Evolutionary conservation across 208 protist species (phyloP).

Genomic region (Crithidia brevicula): DNA sequence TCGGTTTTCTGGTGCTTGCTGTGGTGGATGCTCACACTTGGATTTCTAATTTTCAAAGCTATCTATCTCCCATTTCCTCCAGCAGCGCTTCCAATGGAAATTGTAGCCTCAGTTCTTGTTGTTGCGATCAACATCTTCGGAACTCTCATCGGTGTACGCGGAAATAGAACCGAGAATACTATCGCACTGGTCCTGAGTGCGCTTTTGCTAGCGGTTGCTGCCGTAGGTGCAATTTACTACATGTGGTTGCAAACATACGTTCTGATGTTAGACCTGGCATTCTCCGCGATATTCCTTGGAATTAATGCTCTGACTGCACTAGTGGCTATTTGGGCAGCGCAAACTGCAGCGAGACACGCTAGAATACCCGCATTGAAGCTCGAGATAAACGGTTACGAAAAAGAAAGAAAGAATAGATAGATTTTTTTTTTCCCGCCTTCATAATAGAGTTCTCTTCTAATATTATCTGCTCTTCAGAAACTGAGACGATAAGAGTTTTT

Average conservation of each 20-base stretch:
- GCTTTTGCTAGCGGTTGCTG: slow-evolving; percentile 41
- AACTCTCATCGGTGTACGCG: slow-evolving; percentile 48
- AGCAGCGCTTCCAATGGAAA: slow-evolving; percentile 72
- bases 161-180: slow-evolving; percentile 56
- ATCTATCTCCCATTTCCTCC: slow-evolving; percentile 59
- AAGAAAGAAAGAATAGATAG: slow-evolving; percentile 21
- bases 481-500: no score
- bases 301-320: slow-evolving; percentile 55
- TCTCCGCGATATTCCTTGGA: slow-evolving; percentile 62
- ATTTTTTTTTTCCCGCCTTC: not conserved
- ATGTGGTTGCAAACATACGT: slow-evolving; percentile 90
- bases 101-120: slow-evolving; percentile 54
- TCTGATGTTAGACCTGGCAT: slow-evolving; percentile 70
- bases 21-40: slow-evolving; percentile 64
- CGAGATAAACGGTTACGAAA: slow-evolving; percentile 2
- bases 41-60: slow-evolving; percentile 69
- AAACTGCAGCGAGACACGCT: slow-evolving; percentile 16
- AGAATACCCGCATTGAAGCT: slow-evolving; percentile 19
- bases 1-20: slow-evolving; percentile 41
- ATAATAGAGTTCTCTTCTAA: not conserved
- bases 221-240: slow-evolving; percentile 68
- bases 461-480: not conserved
- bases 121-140: slow-evolving; percentile 45
- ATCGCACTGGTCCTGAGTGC: slow-evolving; percentile 37
- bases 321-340: slow-evolving; percentile 39